Evolutionary conservation across 495 filamentous ascomycete species (phyloP), one percentile per base, ranked within the genome.

Genomic region (Aspergillus asperescens): DNA sequence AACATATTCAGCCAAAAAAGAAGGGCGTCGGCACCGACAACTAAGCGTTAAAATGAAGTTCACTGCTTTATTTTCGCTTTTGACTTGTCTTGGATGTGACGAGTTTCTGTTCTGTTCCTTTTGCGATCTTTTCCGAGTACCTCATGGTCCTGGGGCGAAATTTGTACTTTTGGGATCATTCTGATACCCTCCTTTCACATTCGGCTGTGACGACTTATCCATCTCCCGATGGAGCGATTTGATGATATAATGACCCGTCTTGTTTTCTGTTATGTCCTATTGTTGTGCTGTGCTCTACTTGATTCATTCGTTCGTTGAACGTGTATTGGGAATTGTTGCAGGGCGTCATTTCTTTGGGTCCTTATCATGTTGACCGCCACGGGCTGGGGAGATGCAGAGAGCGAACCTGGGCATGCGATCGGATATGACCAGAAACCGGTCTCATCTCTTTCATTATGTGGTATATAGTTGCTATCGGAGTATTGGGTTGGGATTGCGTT

Each of bases 1-100:
- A 75, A 65, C 67, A 72, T 69, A 72, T 72, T 34, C 70, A 75
- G 57, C 70, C 70, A 46, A 73, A 72, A 65, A 75, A 75, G 67
- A 75, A 75, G 66, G 72, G 72, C 39, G 72, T 75, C 10, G 72
- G 72, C 37, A 75, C 72, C 45, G 64, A 69, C 35, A 61, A 66
- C 58, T 74, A 59, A 60, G 25, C 20, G 41, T 7, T 42, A 39
- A 52, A 50, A 46, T 59, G 62, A 60, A 55, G 46, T 47, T 51
- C 35, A 32, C 8, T 54, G 40, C 50, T 52, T 47, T 35, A 16
- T 48, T 60, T 56, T 20, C 54, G 46, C 45, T 55, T 39, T 15
- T 38, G 22, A 25, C 12, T 35, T 34, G 20, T 42, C 28, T 54
- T 20, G 25, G 13, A 15, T 27, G 16, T 22, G 38, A 12, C 24